Conservation (phyloP, 176 grass and related monocot genomes). For the Bromus sterilis region DNA sequence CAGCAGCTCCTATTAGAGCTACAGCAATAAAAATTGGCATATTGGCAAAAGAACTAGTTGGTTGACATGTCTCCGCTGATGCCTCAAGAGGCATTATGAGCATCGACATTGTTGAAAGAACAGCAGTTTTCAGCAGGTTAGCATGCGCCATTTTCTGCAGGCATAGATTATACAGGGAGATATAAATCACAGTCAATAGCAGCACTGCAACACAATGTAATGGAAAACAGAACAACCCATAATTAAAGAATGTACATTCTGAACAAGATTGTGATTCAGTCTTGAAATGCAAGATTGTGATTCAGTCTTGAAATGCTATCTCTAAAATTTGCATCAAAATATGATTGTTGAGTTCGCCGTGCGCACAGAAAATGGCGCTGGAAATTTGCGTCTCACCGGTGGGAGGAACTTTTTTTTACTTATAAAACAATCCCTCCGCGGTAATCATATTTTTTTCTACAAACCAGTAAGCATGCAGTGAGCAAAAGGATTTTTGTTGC, state of each 20-base stretch:
- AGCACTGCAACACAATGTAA: background rate
- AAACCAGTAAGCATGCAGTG: background rate
- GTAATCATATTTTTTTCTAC: background rate
- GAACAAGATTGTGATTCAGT: background rate
- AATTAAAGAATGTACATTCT: background rate
- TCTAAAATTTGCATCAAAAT: background rate
- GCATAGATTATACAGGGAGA: background rate
- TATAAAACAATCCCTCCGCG: background rate
- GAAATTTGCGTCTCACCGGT: background rate
- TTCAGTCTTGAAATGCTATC: background rate
- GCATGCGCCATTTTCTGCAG: conserved; percentile 26
- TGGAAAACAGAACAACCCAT: background rate
- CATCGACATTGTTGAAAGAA: conserved; percentile 35
- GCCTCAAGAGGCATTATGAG: conserved; percentile 40
- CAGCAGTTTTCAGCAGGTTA: conserved; percentile 20
- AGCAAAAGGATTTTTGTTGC: background rate
- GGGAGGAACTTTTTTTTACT: background rate
- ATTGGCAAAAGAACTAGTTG: conserved; percentile 31
- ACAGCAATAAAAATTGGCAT: conserved; percentile 64
- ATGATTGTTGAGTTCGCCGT: background rate
- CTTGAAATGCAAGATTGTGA: background rate
- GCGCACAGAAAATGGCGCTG: background rate
- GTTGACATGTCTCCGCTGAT: conserved; percentile 36
- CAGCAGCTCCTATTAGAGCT: conserved; percentile 50
- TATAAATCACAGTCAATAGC: background rate